These are phyloP conservation scores for Claviceps monticola DNA, from an alignment of 2,329 filamentous ascomycete species.

Conservation along the genomic window DNA sequence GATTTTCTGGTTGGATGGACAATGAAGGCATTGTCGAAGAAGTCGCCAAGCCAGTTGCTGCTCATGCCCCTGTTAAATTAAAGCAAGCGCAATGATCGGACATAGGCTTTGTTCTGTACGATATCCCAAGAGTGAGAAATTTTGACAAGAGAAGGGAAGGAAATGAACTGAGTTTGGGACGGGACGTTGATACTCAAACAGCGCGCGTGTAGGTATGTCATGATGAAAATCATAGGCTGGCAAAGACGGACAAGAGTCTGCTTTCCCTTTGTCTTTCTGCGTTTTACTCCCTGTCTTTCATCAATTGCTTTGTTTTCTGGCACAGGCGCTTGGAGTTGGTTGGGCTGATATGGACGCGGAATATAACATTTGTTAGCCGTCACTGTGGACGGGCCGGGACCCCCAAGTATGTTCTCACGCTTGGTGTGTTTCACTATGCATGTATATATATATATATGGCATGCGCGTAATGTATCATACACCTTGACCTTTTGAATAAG, in stretches of 20 bases:
- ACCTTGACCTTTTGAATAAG: too few relatives aligned
- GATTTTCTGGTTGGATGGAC: conserved; percentile 17
- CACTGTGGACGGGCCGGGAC: too few relatives aligned
- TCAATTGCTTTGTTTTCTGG: background rate
- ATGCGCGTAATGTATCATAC: too few relatives aligned
- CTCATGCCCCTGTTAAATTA: background rate
- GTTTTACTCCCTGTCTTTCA: background rate
- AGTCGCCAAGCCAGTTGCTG: background rate
- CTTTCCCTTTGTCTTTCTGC: background rate
- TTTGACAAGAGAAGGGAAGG: background rate
- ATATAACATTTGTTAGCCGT: too few relatives aligned
- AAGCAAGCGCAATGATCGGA: background rate
- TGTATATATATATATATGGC: too few relatives aligned
- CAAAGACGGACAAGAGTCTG: background rate
- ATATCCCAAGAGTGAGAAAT: background rate
- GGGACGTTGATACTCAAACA: background rate
- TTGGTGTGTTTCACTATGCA: too few relatives aligned
- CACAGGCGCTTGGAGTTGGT: conserved; percentile 1
- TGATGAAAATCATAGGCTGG: background rate
- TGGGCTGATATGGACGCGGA: background rate
- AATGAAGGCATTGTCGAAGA: conserved; percentile 6
- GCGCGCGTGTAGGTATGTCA: background rate
- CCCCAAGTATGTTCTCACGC: too few relatives aligned
- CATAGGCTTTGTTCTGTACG: background rate
- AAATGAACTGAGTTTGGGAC: too few relatives aligned